phyloP scores from a whole-genome alignment of 2,329 filamentous ascomycete genomes.

The Celoporthe dispersa region DNA sequence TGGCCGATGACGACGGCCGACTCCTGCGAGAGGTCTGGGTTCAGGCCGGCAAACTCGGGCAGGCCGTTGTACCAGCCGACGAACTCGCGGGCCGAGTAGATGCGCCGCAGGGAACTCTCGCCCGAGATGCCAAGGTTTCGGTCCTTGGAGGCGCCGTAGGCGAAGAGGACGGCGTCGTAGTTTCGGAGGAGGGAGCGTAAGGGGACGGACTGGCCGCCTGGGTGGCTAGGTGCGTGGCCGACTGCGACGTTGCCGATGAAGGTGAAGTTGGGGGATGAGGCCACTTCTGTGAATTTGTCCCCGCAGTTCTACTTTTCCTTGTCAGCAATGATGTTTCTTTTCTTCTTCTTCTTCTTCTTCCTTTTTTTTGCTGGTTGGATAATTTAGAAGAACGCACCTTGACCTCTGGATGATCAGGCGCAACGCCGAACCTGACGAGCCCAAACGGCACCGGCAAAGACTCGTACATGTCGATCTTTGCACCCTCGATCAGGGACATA shows the following conservation, averaged over 20 bases:
- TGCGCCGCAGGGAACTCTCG: slow-evolving; percentile 71
- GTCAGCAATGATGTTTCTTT: background rate
- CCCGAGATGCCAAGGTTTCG: slow-evolving; percentile 78
- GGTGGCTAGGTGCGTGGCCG: slow-evolving; percentile 55
- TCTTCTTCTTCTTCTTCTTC: too few relatives aligned
- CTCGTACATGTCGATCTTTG: slow-evolving; percentile 94
- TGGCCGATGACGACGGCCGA: slow-evolving; percentile 92
- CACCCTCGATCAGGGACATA: slow-evolving; percentile 73
- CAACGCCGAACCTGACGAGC: slow-evolving; percentile 90
- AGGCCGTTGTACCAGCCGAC: slow-evolving; percentile 99
- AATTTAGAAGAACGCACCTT: slow-evolving; percentile 67
- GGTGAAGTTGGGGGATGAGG: slow-evolving; percentile 78
- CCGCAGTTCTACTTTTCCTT: slow-evolving; percentile 75
- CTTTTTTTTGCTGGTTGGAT: too few relatives aligned
- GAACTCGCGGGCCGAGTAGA: slow-evolving; percentile 89
- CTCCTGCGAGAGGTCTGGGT: slow-evolving; percentile 73
- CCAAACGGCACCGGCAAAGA: slow-evolving; percentile 90
- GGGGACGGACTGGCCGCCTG: slow-evolving; percentile 59
- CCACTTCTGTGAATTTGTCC: slow-evolving; percentile 90
- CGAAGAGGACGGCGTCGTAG: slow-evolving; percentile 90
- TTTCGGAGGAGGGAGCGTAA: slow-evolving; percentile 73
- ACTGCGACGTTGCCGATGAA: slow-evolving; percentile 91
- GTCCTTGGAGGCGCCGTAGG: slow-evolving; percentile 90
- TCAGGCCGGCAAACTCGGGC: slow-evolving; percentile 75
- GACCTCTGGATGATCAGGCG: slow-evolving; percentile 97